Percentiles rank a stretch among this genome's conserved stretches.
Evolutionary conservation across 257 asterid species (phyloP).

Genomic region (Buddleja alternifolia): DNA sequence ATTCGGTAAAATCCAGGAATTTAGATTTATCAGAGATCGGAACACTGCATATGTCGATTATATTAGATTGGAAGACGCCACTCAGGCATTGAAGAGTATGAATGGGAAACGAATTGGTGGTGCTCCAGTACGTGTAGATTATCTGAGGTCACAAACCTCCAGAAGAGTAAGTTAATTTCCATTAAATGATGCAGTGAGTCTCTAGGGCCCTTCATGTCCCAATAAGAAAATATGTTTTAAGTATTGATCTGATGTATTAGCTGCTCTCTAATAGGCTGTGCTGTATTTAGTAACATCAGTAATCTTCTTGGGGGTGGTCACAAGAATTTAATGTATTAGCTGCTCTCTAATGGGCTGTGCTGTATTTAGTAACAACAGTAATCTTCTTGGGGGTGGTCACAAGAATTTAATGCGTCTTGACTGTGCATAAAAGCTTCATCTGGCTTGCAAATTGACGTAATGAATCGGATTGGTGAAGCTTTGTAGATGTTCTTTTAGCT

Average conservation of each 20-base stretch:
- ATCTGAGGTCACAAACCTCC: conserved; percentile 80
- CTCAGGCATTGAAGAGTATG: conserved; percentile 76
- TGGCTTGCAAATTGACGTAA: neutral
- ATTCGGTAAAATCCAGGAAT: conserved; percentile 84
- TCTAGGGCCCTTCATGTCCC: conserved; percentile 10
- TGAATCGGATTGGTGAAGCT: conserved; percentile 1
- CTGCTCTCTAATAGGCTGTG: conserved; percentile 5
- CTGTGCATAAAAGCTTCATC: neutral
- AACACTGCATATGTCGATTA: conserved; percentile 85
- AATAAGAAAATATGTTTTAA: neutral
- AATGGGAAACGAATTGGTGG: conserved; percentile 77
- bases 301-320: neutral
- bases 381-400: neutral
- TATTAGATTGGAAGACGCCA: conserved; percentile 77
- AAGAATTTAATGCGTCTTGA: neutral
- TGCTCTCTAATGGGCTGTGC: conserved; percentile 8
- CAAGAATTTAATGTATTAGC: conserved; percentile 4
- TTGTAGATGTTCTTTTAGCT: neutral
- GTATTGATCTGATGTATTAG: conserved; percentile 7
- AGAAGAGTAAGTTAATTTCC: conserved; percentile 68
- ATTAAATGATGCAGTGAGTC: neutral
- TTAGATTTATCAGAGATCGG: conserved; percentile 81
- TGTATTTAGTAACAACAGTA: neutral
- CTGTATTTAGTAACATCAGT: neutral
- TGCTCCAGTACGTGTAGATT: conserved; percentile 88